Conservation (phyloP, 208 protist species). For the Blechomonas ayalai region DNA sequence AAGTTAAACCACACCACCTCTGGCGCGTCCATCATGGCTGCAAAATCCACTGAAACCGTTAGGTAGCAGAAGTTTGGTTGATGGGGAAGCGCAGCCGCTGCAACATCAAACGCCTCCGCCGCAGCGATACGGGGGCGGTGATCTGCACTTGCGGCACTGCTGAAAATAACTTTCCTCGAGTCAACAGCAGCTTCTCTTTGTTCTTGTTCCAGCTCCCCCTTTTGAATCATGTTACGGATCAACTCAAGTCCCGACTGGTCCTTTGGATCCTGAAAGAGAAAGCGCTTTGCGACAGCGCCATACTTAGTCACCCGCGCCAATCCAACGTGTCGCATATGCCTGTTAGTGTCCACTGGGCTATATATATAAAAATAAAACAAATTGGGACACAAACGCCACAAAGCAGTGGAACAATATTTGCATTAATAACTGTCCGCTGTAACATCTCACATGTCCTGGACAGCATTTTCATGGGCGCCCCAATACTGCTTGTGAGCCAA, state of each 20-base stretch:
- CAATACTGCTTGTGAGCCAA: too few relatives aligned
- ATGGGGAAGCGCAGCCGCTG: slow-evolving; percentile 61
- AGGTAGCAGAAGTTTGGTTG: slow-evolving; percentile 84
- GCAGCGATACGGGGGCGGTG: slow-evolving; percentile 76
- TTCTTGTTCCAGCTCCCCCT: slow-evolving; percentile 41
- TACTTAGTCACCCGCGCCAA: too few relatives aligned
- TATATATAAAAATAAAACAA: neutral
- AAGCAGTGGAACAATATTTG: too few relatives aligned
- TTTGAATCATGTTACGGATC: slow-evolving; percentile 43
- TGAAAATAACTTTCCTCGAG: slow-evolving; percentile 63
- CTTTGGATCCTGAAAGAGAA: too few relatives aligned
- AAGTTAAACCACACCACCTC: slow-evolving; percentile 85
- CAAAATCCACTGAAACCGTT: slow-evolving; percentile 71
- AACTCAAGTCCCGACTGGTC: too few relatives aligned
- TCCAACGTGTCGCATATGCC: slow-evolving; percentile 12
- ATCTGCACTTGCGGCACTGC: slow-evolving; percentile 62
- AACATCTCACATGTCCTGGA: too few relatives aligned
- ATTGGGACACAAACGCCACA: neutral
- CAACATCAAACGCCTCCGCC: slow-evolving; percentile 80
- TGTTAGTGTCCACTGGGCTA: neutral
- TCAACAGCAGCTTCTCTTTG: slow-evolving; percentile 55
- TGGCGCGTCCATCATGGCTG: slow-evolving; percentile 72
- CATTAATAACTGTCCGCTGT: too few relatives aligned
- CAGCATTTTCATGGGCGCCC: too few relatives aligned
- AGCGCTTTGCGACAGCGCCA: too few relatives aligned